Base-by-base conservation (phyloP, 495 filamentous ascomycete genomes). In the Antarctomyces pellizariae region DNA sequence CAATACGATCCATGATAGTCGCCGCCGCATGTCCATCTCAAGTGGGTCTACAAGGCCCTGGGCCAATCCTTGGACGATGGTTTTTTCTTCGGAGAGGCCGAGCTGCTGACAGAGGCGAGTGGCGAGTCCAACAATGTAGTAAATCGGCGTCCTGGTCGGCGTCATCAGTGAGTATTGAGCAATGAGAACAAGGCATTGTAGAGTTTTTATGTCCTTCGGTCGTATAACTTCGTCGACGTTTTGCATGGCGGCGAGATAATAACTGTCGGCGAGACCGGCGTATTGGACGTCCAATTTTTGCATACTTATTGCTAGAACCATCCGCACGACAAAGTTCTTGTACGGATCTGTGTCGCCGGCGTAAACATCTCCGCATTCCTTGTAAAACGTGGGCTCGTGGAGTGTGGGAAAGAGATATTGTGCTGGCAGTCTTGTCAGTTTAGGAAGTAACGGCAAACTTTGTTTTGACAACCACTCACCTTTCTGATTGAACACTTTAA, bases 101-200 rank as follows among this genome's bases (percentile, higher is more conserved):
- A 91, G 54, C 25, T 90, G 72, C 41, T 92, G 83, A 42, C 73
- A 75, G 14, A 95, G 63, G 42, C 74, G 73, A 10, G 73, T 71
- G 9, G 77, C 80, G 18, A 82, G 62, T 7, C 84, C 84, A 22
- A 89, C 66, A 17, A 95, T 66, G 54, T 89, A 91, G 45, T 90
- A 95, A 10, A 65, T 71, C 11, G 84, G 77, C 13, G 80, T 89
- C 24, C 78, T 56, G 0, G 82, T 92, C 2, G 84, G 82, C 2
- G 83, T 92, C 20, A 92, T 49, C 19, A 92, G 55, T 6, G 84
- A 91, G 51, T 95, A 95, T 41, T 84, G 77, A 11, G 67, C 78
- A 47, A 92, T 80, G 7, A 95, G 46, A 0, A 72, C 61, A 23
- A 90, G 63, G 36, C 82, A 91, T 47, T 95, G 84, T n/a, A 95